Evolutionary conservation across 257 asterid species (phyloP).

Genomic region (Fraxinus anomala): DNA sequence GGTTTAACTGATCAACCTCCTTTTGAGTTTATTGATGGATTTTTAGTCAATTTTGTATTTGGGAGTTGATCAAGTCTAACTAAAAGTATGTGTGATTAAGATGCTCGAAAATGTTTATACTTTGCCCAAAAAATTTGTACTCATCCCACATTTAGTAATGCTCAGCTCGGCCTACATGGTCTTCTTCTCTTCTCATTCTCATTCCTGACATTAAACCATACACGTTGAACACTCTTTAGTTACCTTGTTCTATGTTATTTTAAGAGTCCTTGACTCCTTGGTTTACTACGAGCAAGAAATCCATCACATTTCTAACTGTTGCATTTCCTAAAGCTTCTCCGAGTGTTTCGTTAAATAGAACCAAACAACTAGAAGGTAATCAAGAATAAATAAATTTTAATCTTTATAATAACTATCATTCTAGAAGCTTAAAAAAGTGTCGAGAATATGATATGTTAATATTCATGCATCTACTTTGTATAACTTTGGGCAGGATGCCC

Average conservation of each 20-base stretch:
- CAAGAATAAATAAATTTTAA: not conserved
- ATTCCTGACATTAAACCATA: not conserved
- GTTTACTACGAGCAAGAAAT: not conserved
- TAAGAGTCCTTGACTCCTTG: not conserved
- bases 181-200: not conserved
- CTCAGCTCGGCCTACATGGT: not conserved
- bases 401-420: not conserved
- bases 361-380: not conserved
- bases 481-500: no score
- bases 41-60: not conserved
- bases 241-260: not conserved
- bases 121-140: not conserved
- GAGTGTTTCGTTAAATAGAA: not conserved
- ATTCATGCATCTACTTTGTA: no score
- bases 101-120: not conserved
- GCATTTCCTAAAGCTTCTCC: not conserved
- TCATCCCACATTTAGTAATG: not conserved
- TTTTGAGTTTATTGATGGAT: not conserved
- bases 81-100: not conserved
- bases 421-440: not conserved
- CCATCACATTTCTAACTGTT: not conserved
- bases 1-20: not conserved
- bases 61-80: not conserved
- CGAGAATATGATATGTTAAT: no score
- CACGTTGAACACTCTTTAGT: not conserved